phyloP scores from a whole-genome alignment of 176 grass and related monocot species.

The Cocos nucifera region DNA sequence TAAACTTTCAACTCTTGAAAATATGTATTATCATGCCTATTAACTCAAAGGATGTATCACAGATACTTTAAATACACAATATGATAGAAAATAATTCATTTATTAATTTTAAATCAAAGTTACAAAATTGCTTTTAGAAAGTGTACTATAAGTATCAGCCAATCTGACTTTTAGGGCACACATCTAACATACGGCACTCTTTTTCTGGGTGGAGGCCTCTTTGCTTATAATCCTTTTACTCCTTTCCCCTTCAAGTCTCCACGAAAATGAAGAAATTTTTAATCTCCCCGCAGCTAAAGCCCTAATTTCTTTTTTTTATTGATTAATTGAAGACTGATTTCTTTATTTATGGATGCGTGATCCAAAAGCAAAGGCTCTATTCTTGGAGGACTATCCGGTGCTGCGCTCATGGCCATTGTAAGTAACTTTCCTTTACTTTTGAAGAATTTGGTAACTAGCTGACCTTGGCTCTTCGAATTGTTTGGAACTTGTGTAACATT shows the following conservation, averaged over 20 bases:
- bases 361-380: constrained; percentile 80
- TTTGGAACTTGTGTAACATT: no score
- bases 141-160: no score
- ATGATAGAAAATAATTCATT: no score
- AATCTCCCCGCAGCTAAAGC: no score
- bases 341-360: constrained; percentile 44
- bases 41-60: no score
- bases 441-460: not conserved
- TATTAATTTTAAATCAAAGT: no score
- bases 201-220: constrained; percentile 62
- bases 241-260: not conserved
- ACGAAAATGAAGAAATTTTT: not conserved
- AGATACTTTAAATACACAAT: no score
- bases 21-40: no score
- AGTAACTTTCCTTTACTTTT: constrained; percentile 23
- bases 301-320: not conserved
- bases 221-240: constrained; percentile 36
- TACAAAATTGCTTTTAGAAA: no score
- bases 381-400: constrained; percentile 61
- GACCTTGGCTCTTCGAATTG: no score
- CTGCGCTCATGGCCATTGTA: constrained; percentile 68
- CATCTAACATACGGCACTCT: constrained; percentile 56
- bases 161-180: no score
- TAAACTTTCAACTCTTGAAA: no score
- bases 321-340: not conserved